Percentiles rank a stretch among this genome's conserved stretches.
Evolutionary conservation across 306 rosid species (phyloP).

Genomic region (Luffa acutangula): DNA sequence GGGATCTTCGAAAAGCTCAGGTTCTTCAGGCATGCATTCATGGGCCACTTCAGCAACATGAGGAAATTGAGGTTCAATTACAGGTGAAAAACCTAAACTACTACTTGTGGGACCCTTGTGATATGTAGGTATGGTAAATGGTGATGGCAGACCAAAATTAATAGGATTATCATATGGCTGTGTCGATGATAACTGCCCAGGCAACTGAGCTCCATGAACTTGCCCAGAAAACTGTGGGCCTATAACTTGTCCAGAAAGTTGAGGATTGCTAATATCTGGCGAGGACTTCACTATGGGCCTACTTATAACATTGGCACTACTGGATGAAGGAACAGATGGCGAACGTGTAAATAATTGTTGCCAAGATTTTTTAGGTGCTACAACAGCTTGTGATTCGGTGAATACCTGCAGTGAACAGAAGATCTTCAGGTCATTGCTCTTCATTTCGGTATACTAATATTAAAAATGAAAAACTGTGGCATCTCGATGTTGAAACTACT

Average conservation of each 20-base stretch:
- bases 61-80: conserved; percentile 60
- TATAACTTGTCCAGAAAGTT: conserved; percentile 28
- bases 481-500: background rate
- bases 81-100: conserved; percentile 81
- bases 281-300: conserved; percentile 70
- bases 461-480: background rate
- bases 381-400: conserved; percentile 51
- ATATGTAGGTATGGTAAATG: conserved; percentile 50
- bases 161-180: conserved; percentile 77
- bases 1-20: conserved; percentile 91
- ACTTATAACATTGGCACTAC: conserved; percentile 69
- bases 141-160: conserved; percentile 82
- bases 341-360: conserved; percentile 91
- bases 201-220: conserved; percentile 20
- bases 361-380: conserved; percentile 83
- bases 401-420: conserved; percentile 51
- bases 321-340: conserved; percentile 41
- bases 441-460: background rate
- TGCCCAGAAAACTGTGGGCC: conserved; percentile 8
- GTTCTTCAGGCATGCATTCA: conserved; percentile 61
- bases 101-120: conserved; percentile 40
- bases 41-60: conserved; percentile 40
- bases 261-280: conserved; percentile 48
- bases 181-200: conserved; percentile 44
- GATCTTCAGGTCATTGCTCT: conserved; percentile 13